phyloP scores from a whole-genome alignment of 805 yeast species.

The Metschnikowia peoriensis region DNA sequence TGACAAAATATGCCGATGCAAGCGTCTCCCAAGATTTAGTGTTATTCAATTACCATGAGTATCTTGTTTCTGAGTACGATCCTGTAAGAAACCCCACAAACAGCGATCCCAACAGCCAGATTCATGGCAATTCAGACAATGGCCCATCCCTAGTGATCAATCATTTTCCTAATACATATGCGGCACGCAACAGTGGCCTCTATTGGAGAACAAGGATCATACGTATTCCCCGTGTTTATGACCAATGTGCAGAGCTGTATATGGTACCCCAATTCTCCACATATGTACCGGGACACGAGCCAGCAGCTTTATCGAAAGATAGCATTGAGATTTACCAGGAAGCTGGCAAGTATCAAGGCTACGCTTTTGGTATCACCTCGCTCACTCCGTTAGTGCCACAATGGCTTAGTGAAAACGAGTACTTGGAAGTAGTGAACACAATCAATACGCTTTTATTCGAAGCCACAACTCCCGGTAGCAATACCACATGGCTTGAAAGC shows the following conservation, averaged over 20 bases:
- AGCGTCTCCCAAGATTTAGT: conserved; percentile 10
- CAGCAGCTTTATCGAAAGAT: conserved; percentile 48
- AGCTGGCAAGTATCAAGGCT: conserved; percentile 38
- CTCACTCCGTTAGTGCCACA: conserved; percentile 43
- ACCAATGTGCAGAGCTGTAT: conserved; percentile 28
- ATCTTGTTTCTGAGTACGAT: conserved; percentile 23
- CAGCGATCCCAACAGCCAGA: conserved; percentile 1
- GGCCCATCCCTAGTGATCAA: conserved; percentile 43
- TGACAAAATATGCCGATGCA: conserved; percentile 18
- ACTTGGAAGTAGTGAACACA: conserved; percentile 36
- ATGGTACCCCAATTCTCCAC: conserved; percentile 56
- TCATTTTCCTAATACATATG: conserved; percentile 65
- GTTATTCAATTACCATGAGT: conserved; percentile 73
- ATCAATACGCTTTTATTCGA: conserved; percentile 43
- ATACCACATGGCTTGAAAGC: conserved; percentile 32
- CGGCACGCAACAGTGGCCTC: conserved; percentile 24
- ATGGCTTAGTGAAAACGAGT: conserved; percentile 31
- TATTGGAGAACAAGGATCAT: conserved; percentile 53
- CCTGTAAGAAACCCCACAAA: background rate
- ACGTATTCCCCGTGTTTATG: conserved; percentile 56
- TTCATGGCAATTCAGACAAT: conserved; percentile 16
- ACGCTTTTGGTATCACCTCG: conserved; percentile 53
- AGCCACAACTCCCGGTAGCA: conserved; percentile 40
- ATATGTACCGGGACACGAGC: conserved; percentile 57
- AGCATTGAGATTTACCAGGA: conserved; percentile 28